A percentile compares a stretch with the other conserved stretches of the same genome.
Conservation (phyloP, 2,329 filamentous ascomycete genomes). For the Thermoascus crustaceus region DNA sequence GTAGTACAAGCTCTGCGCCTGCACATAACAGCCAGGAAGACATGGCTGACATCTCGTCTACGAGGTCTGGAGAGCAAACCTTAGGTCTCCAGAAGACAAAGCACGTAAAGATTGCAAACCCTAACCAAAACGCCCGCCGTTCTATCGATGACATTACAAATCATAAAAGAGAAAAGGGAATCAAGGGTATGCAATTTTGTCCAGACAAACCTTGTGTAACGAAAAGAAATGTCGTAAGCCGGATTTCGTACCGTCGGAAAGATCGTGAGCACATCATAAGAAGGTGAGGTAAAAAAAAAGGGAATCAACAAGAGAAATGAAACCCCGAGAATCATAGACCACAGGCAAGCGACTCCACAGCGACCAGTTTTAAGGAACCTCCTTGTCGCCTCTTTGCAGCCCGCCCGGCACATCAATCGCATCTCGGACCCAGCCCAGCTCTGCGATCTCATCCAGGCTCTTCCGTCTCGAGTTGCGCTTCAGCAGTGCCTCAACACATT, state of each 20-base stretch:
- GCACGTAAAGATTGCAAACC: too few relatives aligned
- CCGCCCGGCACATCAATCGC: conserved; percentile 62
- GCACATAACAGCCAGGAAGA: too few relatives aligned
- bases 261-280: conserved; percentile 8
- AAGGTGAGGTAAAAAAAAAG: conserved; percentile 6
- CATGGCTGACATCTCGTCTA: too few relatives aligned
- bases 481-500: conserved; percentile 74
- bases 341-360: conserved; percentile 7
- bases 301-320: conserved; percentile 1
- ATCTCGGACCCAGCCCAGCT: conserved; percentile 65
- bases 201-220: neutral
- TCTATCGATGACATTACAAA: too few relatives aligned
- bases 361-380: conserved; percentile 36
- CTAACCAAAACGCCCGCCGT: too few relatives aligned
- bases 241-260: neutral
- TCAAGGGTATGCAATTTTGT: too few relatives aligned
- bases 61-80: too few relatives aligned
- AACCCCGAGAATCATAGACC: conserved; percentile 2
- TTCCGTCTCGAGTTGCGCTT: conserved; percentile 75
- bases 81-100: too few relatives aligned
- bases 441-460: conserved; percentile 63
- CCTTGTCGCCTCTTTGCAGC: conserved; percentile 45
- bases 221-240: conserved; percentile 4
- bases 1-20: too few relatives aligned
- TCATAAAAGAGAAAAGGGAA: too few relatives aligned